Evolutionary conservation across 2,329 filamentous ascomycete genomes (phyloP), one percentile per base, ranked within the genome.

Genomic region (Paecilomyces formosus): DNA sequence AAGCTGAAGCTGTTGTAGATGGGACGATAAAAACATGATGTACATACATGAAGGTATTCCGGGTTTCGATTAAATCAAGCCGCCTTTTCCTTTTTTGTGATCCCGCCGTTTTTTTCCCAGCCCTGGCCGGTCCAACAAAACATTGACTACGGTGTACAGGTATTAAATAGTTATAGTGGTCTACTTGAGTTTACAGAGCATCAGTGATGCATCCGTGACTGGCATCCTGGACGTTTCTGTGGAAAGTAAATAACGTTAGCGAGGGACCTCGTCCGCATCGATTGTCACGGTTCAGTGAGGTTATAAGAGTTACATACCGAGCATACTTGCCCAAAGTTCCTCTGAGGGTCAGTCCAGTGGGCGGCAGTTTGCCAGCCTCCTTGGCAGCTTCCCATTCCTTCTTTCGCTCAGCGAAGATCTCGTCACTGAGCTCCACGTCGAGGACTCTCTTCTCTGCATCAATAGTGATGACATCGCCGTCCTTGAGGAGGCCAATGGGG

Each of bases 401-500:
- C 63, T 79, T 77, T 59, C 88, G 79, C 68, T 74, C 74, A 11
- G 74, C 79, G 67, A 90, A 77, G 73, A 90, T 88, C 58, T 82
- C 81, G 22, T 88, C 82, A 13, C 83, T 78, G 7, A 92, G 81
- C 45, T 88, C 78, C 3, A 90, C 78, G 64, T 83, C 91, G 73
- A 81, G 83, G 55, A 80, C 81, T 52, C 84, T 84, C 70, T 85
- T 85, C 73, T 92, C 88, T 0, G 91, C 89, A 68, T 96, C 90
- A 60, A 96, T 95, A 54, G 86, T 85, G 64, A 96, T 88, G 59
- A 81, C 81, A 71, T 96, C 91, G 26, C 91, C 91, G 65, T 96
- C 87, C 65, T 83, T 74, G n/a, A 94, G 88, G 11, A 96, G 81
- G 13, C 84, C 91, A 62, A 96, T 94, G 1, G 91, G 91, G 0